A percentile compares a stretch with the other conserved stretches of the same genome.
Evolutionary conservation across 805 yeast genomes (phyloP).

Genomic region (Barnettozyma wickerhamii): DNA sequence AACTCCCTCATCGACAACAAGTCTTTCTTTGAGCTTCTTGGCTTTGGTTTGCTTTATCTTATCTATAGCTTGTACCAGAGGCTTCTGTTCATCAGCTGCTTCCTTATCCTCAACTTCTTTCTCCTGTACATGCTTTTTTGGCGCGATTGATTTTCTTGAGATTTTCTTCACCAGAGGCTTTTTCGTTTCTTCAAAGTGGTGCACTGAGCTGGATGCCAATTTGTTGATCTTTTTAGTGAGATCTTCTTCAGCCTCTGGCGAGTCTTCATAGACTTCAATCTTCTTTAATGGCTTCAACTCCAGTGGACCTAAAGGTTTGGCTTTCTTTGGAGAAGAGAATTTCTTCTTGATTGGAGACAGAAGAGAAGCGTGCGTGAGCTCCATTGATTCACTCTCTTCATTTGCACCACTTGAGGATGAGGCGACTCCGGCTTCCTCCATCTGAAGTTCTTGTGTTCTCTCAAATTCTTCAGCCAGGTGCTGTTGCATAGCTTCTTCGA

Average conservation of each 20-base stretch:
- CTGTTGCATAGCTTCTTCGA: constrained; percentile 6
- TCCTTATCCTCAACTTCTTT: constrained; percentile 9
- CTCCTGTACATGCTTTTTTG: neutral
- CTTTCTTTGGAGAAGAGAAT: constrained; percentile 18
- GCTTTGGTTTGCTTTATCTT: constrained; percentile 26
- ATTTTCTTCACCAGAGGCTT: neutral
- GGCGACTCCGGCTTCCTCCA: too few species aligned
- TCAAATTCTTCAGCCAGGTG: constrained; percentile 9
- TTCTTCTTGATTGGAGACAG: constrained; percentile 21
- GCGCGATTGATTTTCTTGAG: constrained; percentile 1
- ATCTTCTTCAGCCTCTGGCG: constrained; percentile 9
- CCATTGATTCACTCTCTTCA: constrained; percentile 4
- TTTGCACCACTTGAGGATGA: neutral
- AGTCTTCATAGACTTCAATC: constrained; percentile 23
- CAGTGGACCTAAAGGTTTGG: constrained; percentile 16
- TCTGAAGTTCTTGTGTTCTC: constrained; percentile 9
- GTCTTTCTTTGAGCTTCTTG: constrained; percentile 26
- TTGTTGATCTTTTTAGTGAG: constrained; percentile 13
- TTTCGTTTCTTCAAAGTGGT: constrained; percentile 1
- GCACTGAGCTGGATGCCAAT: constrained; percentile 17
- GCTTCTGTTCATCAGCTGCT: constrained; percentile 20
- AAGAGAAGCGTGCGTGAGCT: constrained; percentile 17
- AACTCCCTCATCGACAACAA: constrained; percentile 35
- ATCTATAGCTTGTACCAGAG: constrained; percentile 18
- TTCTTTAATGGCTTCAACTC: constrained; percentile 4